These are phyloP conservation scores for Nakazawaea ishiwadae DNA, from an alignment of 805 yeast genomes.

Conservation along the genomic window DNA sequence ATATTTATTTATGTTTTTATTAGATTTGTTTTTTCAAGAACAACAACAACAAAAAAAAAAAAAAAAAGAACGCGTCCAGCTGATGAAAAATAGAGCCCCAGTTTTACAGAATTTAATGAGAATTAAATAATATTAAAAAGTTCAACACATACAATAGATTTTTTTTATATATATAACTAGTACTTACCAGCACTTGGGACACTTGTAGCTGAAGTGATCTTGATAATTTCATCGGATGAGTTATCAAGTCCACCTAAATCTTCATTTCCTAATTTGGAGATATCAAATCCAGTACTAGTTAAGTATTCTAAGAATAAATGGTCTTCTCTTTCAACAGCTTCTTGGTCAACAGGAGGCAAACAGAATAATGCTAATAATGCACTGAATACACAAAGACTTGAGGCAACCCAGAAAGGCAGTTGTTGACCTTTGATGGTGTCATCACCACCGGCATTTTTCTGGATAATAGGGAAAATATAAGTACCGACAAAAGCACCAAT, in stretches of 20 bases:
- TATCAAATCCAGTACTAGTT: conserved; percentile 64
- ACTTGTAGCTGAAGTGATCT: conserved; percentile 1
- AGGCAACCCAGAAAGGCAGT: conserved; percentile 79
- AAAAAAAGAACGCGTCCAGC: too few relatives aligned
- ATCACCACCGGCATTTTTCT: conserved; percentile 53
- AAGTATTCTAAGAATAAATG: conserved; percentile 64
- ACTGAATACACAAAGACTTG: conserved; percentile 70
- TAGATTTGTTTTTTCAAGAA: too few relatives aligned
- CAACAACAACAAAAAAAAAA: too few relatives aligned
- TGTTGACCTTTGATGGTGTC: conserved; percentile 50
- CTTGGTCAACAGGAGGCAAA: conserved; percentile 80
- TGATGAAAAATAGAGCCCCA: too few relatives aligned
- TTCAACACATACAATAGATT: too few relatives aligned
- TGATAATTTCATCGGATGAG: conserved; percentile 8
- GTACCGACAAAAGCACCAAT: conserved; percentile 92
- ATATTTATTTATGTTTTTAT: too few relatives aligned
- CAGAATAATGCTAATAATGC: conserved; percentile 65
- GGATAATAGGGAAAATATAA: conserved; percentile 80
- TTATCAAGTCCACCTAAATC: background rate
- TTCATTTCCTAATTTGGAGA: conserved; percentile 43
- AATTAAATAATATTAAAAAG: too few relatives aligned
- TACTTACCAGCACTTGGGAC: conserved; percentile 10
- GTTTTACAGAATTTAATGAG: too few relatives aligned
- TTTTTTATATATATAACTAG: background rate
- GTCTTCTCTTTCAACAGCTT: conserved; percentile 78